Conservation (phyloP, 352 stramenopile species). For the Phytophthora palmivora region DNA sequence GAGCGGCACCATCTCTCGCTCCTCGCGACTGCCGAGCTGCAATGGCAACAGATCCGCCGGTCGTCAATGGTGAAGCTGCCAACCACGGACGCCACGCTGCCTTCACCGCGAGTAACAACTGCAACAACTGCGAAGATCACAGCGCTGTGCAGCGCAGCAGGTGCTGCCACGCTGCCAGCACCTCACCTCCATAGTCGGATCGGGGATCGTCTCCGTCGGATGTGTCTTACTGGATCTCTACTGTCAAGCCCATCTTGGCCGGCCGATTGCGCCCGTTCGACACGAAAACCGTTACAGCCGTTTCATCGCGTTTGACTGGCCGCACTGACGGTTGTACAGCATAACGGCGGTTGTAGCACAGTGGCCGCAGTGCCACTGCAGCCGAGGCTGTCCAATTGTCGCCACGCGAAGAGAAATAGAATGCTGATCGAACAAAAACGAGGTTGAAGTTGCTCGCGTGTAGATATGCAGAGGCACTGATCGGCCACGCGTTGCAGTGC, state of each 20-base stretch:
- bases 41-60: not conserved
- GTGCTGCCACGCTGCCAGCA: slow-evolving; percentile 18
- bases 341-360: not conserved
- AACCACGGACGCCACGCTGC: not conserved
- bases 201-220: slow-evolving; percentile 23
- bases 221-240: slow-evolving; percentile 39
- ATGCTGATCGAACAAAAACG: slow-evolving; percentile 26
- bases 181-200: slow-evolving; percentile 26
- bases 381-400: not conserved
- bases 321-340: not conserved
- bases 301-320: not conserved
- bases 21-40: slow-evolving; percentile 17
- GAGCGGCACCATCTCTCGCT: slow-evolving; percentile 30
- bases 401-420: slow-evolving; percentile 35
- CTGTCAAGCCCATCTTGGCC: slow-evolving; percentile 5
- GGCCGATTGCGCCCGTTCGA: slow-evolving; percentile 19
- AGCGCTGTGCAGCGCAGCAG: slow-evolving; percentile 9
- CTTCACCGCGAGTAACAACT: slow-evolving; percentile 4
- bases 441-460: slow-evolving; percentile 34
- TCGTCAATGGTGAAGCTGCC: not conserved
- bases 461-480: slow-evolving; percentile 16
- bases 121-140: slow-evolving; percentile 8
- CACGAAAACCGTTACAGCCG: slow-evolving; percentile 3
- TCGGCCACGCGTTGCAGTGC: slow-evolving; percentile 4
- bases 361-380: slow-evolving; percentile 2